Percentiles rank a stretch among this genome's conserved stretches.
Evolutionary conservation across 345 rosid genomes (phyloP).

Genomic region (Lepidium didymum): DNA sequence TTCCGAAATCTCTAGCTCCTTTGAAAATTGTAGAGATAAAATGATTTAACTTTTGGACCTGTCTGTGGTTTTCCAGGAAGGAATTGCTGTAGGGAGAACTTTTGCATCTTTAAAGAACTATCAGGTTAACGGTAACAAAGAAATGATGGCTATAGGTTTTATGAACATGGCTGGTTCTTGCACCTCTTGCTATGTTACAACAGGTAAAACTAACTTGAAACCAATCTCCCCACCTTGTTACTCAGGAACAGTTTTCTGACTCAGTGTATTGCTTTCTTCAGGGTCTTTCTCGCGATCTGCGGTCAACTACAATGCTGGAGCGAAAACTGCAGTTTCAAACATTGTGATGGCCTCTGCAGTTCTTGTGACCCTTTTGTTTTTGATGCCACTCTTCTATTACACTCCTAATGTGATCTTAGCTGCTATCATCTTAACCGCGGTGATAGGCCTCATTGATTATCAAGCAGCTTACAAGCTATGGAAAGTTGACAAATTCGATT

Average conservation of each 20-base stretch:
- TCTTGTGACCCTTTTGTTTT: constrained; percentile 79
- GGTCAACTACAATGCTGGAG: constrained; percentile 89
- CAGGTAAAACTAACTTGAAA: constrained; percentile 39
- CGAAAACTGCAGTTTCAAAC: constrained; percentile 77
- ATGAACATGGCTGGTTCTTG: constrained; percentile 97
- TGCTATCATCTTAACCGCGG: constrained; percentile 90
- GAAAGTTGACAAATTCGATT: constrained; percentile 96
- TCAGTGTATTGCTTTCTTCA: constrained; percentile 19
- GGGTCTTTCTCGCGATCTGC: constrained; percentile 97
- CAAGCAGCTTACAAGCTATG: constrained; percentile 56
- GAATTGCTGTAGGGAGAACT: constrained; percentile 98
- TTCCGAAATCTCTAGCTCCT: neutral
- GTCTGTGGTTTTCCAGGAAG: constrained; percentile 53
- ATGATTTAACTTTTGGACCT: neutral
- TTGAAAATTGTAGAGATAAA: neutral
- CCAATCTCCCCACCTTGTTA: neutral
- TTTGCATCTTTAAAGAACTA: constrained; percentile 81
- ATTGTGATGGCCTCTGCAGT: constrained; percentile 79
- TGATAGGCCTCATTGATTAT: constrained; percentile 82
- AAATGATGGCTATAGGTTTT: constrained; percentile 94
- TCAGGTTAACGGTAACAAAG: constrained; percentile 96
- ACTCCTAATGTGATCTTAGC: constrained; percentile 84
- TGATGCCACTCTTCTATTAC: constrained; percentile 91
- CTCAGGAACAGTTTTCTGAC: neutral
- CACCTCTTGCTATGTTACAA: constrained; percentile 85